These are phyloP conservation scores for Kappamyces sp. DNA, from an alignment of 192 early-diverging fungal genomes.

Conservation along the genomic window DNA sequence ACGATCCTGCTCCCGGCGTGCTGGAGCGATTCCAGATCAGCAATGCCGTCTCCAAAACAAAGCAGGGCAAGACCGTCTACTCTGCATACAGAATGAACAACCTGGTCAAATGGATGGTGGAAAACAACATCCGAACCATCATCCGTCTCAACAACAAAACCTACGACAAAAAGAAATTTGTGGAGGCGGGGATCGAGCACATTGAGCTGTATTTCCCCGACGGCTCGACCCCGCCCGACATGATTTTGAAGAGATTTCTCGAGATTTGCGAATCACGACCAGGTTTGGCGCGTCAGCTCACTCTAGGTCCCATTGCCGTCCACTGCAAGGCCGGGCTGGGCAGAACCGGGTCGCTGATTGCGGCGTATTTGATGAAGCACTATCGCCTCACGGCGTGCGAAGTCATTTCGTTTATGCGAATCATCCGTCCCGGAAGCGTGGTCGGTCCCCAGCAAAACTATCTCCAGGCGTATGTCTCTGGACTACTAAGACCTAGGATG, in stretches of 20 bases:
- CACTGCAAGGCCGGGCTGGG: conserved; percentile 62
- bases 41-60: background rate
- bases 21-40: background rate
- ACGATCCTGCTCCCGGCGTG: conserved; percentile 31
- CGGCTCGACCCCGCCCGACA: conserved; percentile 61
- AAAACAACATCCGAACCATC: conserved; percentile 41
- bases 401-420: conserved; percentile 55
- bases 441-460: conserved; percentile 75
- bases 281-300: conserved; percentile 22
- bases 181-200: conserved; percentile 55
- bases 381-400: conserved; percentile 63
- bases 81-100: conserved; percentile 42
- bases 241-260: conserved; percentile 55
- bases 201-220: conserved; percentile 65
- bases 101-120: conserved; percentile 48
- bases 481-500: conserved; percentile 26
- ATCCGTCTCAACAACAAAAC: conserved; percentile 61
- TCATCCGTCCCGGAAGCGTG: conserved; percentile 64
- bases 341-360: conserved; percentile 52
- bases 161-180: conserved; percentile 55
- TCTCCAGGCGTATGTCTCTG: conserved; percentile 39
- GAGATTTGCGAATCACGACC: conserved; percentile 52
- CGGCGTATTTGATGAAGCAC: conserved; percentile 61
- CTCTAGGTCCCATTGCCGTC: conserved; percentile 46
- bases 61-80: conserved; percentile 11